These are phyloP conservation scores for Wickerhamiella musiphila DNA, from an alignment of 805 yeast genomes.

Conservation along the genomic window DNA sequence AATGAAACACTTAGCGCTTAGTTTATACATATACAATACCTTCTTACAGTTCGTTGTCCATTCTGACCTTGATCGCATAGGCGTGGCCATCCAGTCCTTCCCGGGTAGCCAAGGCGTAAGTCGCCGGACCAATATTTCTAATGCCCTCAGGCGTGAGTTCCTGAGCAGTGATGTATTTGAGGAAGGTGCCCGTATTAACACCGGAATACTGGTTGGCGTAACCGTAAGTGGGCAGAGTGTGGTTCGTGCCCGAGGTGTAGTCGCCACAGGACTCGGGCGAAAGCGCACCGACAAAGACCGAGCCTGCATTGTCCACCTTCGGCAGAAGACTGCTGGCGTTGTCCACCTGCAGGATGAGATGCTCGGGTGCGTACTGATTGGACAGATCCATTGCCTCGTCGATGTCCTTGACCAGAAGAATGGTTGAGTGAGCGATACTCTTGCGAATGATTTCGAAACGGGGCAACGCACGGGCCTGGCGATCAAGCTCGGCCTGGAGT, in stretches of 20 bases:
- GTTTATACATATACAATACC: neutral
- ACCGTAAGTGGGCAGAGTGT: slow-evolving; percentile 96
- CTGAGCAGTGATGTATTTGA: slow-evolving; percentile 88
- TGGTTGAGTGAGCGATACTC: slow-evolving; percentile 82
- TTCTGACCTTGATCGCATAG: slow-evolving; percentile 87
- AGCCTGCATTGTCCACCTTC: slow-evolving; percentile 80
- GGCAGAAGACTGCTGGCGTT: slow-evolving; percentile 58
- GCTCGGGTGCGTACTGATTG: slow-evolving; percentile 93
- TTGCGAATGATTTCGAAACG: slow-evolving; percentile 85
- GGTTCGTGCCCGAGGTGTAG: slow-evolving; percentile 95
- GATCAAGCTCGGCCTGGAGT: slow-evolving; percentile 67
- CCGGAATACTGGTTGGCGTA: slow-evolving; percentile 96
- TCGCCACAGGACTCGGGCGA: slow-evolving; percentile 98
- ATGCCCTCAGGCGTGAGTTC: slow-evolving; percentile 76
- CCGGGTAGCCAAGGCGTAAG: slow-evolving; percentile 85
- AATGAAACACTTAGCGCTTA: no score
- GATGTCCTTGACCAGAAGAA: slow-evolving; percentile 46
- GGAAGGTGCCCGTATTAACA: slow-evolving; percentile 89
- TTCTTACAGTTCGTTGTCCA: no score
- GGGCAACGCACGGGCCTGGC: slow-evolving; percentile 71
- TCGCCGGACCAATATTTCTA: slow-evolving; percentile 82
- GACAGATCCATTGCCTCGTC: slow-evolving; percentile 78
- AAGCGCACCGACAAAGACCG: slow-evolving; percentile 88
- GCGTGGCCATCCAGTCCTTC: slow-evolving; percentile 97
- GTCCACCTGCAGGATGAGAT: slow-evolving; percentile 77